Evolutionary conservation across 371 early-diverging fungal genomes (phyloP), one percentile per base, ranked within the genome.

Genomic region (Mucor indicus): DNA sequence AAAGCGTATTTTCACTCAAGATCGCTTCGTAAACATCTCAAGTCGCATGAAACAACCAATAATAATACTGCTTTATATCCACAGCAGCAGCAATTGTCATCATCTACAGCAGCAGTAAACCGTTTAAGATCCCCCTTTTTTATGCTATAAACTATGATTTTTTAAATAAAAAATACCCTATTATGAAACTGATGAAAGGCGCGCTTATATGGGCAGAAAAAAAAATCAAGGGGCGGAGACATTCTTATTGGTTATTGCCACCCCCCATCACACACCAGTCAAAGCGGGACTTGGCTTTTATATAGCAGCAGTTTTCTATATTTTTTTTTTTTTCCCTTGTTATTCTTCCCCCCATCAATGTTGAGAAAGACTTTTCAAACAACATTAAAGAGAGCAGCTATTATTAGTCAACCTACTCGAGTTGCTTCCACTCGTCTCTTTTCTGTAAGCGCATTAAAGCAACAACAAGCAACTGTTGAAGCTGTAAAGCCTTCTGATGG

Each of bases 1-100:
- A 86, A 88, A 52, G 83, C 88, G 13, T 88, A 87, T 63, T 89
- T 85, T 57, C 91, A 91, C 54, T 81, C 87, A 11, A 78, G 91
- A 32, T 87, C 88, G 1, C 75, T 91, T 19, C 76, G 85, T 31
- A 91, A 91, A 55, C 91, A 91, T 50, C 68, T 72, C 33, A 78
- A 78, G 22, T 68, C 76, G 2, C 85, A 82, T 21, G 48, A 52
- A 31, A 16, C 41, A 19, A 2, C 17, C 22, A 3, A 9, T 11
- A 30, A 4, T 31, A 10, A 12, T 31, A 4, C 31, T 7, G 41
- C 15, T 7, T 24, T 27, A 15, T 3, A 38, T 32, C 6, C 4
- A 48, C 15, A 22, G 25, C 10, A 38, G n/a, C 22, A 21, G 38
- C 29, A 35, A 21, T 29, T 29, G 22, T 48, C 41, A 27, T 20